Conservation (phyloP, 371 early-diverging fungal genomes). For the Rhizopus sp. region DNA sequence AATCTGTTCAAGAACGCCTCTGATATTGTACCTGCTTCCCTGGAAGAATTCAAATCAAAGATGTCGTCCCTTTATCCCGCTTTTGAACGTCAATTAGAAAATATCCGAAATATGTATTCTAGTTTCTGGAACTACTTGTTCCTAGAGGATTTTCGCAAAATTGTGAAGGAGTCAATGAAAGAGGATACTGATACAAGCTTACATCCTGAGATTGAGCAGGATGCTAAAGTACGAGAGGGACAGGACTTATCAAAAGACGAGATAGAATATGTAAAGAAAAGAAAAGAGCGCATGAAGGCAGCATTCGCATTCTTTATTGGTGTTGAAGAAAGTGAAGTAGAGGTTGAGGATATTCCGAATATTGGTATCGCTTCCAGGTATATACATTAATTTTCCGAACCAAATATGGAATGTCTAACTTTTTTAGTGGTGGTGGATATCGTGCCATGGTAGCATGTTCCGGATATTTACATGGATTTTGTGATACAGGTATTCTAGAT, state of each 20-base stretch:
- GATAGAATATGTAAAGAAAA: constrained; percentile 40
- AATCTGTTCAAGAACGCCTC: constrained; percentile 9
- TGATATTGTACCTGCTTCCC: constrained; percentile 15
- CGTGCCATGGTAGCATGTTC: constrained; percentile 70
- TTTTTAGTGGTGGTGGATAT: constrained; percentile 68
- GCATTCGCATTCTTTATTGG: constrained; percentile 74
- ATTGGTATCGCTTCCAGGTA: constrained; percentile 69
- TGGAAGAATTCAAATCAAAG: constrained; percentile 26
- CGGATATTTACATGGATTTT: constrained; percentile 60
- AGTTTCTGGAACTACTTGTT: constrained; percentile 37
- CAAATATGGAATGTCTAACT: neutral
- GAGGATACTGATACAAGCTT: constrained; percentile 19
- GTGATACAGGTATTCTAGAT: constrained; percentile 59
- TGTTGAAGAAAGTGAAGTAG: constrained; percentile 55
- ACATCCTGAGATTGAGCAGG: constrained; percentile 36
- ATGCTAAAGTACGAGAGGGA: constrained; percentile 44
- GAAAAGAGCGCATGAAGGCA: constrained; percentile 50
- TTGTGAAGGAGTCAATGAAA: constrained; percentile 29
- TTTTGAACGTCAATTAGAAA: constrained; percentile 30
- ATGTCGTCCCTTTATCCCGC: constrained; percentile 25
- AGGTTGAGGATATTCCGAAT: constrained; percentile 66
- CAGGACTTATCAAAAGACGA: constrained; percentile 52
- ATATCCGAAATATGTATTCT: constrained; percentile 30
- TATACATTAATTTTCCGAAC: neutral
- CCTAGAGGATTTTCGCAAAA: constrained; percentile 36